phyloP scores from a whole-genome alignment of 2,329 filamentous ascomycete genomes.

The Metarhizium anisopliae region DNA sequence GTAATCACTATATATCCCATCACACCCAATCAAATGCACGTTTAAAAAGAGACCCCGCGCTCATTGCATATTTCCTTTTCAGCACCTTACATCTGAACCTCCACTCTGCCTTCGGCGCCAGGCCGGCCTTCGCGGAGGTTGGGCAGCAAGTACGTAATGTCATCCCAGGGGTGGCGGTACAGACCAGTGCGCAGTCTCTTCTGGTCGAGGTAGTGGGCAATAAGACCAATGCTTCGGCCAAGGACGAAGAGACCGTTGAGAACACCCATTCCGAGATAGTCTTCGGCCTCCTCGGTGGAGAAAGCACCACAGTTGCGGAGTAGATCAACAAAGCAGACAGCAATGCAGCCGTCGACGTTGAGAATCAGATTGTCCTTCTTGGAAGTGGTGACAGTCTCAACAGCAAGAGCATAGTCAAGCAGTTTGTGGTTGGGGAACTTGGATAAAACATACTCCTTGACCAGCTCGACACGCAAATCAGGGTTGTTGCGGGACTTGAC shows the following conservation, averaged over 20 bases:
- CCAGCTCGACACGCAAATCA: constrained; percentile 97
- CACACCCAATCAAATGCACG: constrained; percentile 23
- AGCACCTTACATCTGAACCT: constrained; percentile 62
- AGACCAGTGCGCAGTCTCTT: constrained; percentile 97
- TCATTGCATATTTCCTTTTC: constrained; percentile 9
- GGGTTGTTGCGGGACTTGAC: constrained; percentile 99
- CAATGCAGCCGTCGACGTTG: constrained; percentile 96
- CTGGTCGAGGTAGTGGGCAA: constrained; percentile 99
- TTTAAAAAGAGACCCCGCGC: constrained; percentile 18
- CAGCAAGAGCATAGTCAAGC: constrained; percentile 95
- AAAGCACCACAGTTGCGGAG: constrained; percentile 97
- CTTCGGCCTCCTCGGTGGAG: constrained; percentile 90
- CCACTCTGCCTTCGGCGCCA: constrained; percentile 77
- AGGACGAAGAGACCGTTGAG: constrained; percentile 99
- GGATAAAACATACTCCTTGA: constrained; percentile 97
- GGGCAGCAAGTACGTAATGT: constrained; percentile 91
- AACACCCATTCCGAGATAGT: constrained; percentile 98
- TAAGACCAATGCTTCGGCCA: constrained; percentile 93
- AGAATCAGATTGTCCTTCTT: constrained; percentile 99
- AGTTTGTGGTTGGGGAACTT: constrained; percentile 98
- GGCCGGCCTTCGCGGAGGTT: constrained; percentile 62
- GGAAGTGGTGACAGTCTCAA: constrained; percentile 95
- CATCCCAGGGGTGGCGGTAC: constrained; percentile 98
- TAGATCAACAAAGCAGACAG: constrained; percentile 97
- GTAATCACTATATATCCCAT: constrained; percentile 6